phyloP scores from a whole-genome alignment of 306 rosid species.

The Citrullus amarus region DNA sequence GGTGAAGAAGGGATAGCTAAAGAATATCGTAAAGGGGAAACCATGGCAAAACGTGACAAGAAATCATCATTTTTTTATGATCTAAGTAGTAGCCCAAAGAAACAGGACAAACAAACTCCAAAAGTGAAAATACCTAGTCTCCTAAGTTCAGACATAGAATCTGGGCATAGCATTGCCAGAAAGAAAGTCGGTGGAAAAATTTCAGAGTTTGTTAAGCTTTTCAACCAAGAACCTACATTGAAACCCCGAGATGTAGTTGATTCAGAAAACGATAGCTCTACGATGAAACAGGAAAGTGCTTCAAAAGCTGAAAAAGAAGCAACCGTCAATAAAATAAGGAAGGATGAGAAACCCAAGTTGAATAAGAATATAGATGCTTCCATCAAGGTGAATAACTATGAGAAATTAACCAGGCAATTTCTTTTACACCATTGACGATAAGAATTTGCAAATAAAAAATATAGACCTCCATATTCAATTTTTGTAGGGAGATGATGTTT shows the following conservation, averaged over 20 bases:
- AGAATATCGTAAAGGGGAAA: constrained; percentile 19
- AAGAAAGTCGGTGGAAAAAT: constrained; percentile 52
- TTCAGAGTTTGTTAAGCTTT: constrained; percentile 66
- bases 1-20: constrained; percentile 19
- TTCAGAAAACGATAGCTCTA: constrained; percentile 27
- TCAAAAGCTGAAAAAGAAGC: constrained; percentile 22
- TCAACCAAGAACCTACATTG: constrained; percentile 50
- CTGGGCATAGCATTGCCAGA: constrained; percentile 33
- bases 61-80: constrained; percentile 21
- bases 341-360: constrained; percentile 16
- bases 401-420: not conserved
- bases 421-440: not conserved
- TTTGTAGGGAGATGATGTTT: constrained; percentile 34
- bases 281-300: constrained; percentile 24
- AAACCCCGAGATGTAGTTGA: constrained; percentile 24
- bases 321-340: constrained; percentile 17
- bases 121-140: constrained; percentile 25
- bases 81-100: constrained; percentile 22
- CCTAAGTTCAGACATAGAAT: constrained; percentile 23
- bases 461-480: not conserved
- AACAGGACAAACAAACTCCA: constrained; percentile 23
- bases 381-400: constrained; percentile 14
- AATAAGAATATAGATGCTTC: constrained; percentile 11
- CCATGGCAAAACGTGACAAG: constrained; percentile 21
- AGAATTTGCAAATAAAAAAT: not conserved